These are phyloP conservation scores for Anacardium occidentale DNA, from an alignment of 345 rosid species.

Conservation along the genomic window DNA sequence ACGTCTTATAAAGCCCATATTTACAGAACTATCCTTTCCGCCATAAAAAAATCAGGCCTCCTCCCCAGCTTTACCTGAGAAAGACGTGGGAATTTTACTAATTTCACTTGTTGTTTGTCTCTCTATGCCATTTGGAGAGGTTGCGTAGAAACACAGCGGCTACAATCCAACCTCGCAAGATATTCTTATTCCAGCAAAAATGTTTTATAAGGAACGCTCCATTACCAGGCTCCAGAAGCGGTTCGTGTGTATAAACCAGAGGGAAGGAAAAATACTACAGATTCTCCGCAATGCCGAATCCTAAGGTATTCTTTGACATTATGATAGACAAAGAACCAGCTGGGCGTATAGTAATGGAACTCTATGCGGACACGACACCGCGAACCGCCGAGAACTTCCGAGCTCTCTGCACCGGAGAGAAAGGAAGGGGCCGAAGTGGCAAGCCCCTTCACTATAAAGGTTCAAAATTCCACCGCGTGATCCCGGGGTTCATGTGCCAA, in stretches of 20 bases:
- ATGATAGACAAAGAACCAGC: conserved; percentile 40
- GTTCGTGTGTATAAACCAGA: neutral
- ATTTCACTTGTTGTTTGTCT: neutral
- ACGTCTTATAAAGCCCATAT: neutral
- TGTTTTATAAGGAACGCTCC: neutral
- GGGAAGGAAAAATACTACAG: neutral
- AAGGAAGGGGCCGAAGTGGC: conserved; percentile 46
- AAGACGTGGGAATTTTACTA: neutral
- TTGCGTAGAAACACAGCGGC: neutral
- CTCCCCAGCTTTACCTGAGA: no score
- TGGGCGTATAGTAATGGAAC: conserved; percentile 65
- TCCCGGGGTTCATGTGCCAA: conserved; percentile 77
- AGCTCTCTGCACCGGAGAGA: conserved; percentile 77
- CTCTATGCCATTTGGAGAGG: neutral
- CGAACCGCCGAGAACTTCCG: conserved; percentile 74
- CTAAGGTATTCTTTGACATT: conserved; percentile 65
- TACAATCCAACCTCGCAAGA: neutral
- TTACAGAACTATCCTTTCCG: neutral
- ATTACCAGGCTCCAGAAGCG: neutral
- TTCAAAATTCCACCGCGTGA: conserved; percentile 70
- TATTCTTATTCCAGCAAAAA: neutral
- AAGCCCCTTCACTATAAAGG: conserved; percentile 84
- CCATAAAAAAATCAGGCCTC: neutral
- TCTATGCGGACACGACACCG: conserved; percentile 51
- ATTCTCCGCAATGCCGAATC: conserved; percentile 38